phyloP scores from a whole-genome alignment of 1,284 basidiomycete species.

The Wolfiporia cocos region DNA sequence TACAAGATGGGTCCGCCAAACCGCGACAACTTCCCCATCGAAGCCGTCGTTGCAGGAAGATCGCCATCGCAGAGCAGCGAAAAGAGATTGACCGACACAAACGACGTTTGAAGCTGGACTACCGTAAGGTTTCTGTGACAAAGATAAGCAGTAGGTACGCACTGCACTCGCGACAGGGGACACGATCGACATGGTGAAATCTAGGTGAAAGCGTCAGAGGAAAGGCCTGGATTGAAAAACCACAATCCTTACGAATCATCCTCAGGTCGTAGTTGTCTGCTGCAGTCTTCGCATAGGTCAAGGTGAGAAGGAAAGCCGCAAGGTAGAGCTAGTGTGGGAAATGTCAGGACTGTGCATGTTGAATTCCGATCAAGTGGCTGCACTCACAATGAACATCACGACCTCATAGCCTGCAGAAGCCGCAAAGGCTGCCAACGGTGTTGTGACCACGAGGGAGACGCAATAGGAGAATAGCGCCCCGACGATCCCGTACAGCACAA shows the following conservation, averaged over 20 bases:
- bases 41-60: conserved; percentile 38
- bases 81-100: conserved; percentile 75
- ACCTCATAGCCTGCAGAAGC: conserved; percentile 71
- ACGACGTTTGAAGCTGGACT: conserved; percentile 52
- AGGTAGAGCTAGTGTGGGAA: conserved; percentile 51
- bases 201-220: conserved; percentile 18
- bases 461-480: conserved; percentile 67
- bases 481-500: conserved; percentile 67
- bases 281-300: conserved; percentile 65
- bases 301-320: conserved; percentile 57
- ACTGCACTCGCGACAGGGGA: conserved; percentile 70
- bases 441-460: conserved; percentile 53
- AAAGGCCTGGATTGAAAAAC: neutral
- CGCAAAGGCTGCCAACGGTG: conserved; percentile 73
- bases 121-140: conserved; percentile 7
- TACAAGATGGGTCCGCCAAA: conserved; percentile 77
- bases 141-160: conserved; percentile 24
- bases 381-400: conserved; percentile 59
- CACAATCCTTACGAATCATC: conserved; percentile 41
- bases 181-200: conserved; percentile 63
- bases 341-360: no score
- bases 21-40: conserved; percentile 47
- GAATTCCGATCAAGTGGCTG: no score
- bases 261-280: conserved; percentile 48
- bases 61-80: conserved; percentile 65